phyloP scores from a whole-genome alignment of 257 asterid species.

The Forsythia suspensa region DNA sequence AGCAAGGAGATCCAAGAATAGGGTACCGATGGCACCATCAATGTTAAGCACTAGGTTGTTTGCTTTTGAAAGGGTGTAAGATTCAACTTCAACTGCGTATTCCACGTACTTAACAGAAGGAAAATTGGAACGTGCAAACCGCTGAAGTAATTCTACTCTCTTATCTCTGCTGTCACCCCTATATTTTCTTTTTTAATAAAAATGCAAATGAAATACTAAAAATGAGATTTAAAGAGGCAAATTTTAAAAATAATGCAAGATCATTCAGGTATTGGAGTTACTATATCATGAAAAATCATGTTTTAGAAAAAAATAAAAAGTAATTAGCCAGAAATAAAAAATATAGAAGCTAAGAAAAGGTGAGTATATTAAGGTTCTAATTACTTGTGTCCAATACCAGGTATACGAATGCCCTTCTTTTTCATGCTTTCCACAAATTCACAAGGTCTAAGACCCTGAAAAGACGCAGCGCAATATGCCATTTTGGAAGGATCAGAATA shows the following conservation, averaged over 20 bases:
- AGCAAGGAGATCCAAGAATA: constrained; percentile 97
- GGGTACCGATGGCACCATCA: constrained; percentile 98
- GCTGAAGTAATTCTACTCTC: constrained; percentile 90
- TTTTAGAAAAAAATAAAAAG: too few species aligned
- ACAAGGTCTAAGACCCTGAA: constrained; percentile 86
- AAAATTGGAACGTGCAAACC: constrained; percentile 80
- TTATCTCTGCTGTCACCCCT: constrained; percentile 98
- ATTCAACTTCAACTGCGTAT: constrained; percentile 95
- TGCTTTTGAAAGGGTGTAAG: constrained; percentile 92
- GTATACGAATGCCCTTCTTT: constrained; percentile 98
- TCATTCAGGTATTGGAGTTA: not conserved
- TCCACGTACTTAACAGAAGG: constrained; percentile 99
- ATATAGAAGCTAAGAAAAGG: not conserved
- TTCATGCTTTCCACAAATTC: constrained; percentile 99
- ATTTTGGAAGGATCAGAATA: constrained; percentile 1
- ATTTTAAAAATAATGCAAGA: not conserved
- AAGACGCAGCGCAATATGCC: constrained; percentile 13
- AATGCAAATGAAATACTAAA: constrained; percentile 4
- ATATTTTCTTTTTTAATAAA: constrained; percentile 63
- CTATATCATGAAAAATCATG: not conserved
- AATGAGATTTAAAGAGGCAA: constrained; percentile 17
- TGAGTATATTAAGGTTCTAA: not conserved
- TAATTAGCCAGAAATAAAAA: not conserved
- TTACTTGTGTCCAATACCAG: constrained; percentile 99
- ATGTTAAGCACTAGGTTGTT: constrained; percentile 95